Base-by-base conservation (phyloP, 176 grass and related monocot genomes). In the Poa pratensis region DNA sequence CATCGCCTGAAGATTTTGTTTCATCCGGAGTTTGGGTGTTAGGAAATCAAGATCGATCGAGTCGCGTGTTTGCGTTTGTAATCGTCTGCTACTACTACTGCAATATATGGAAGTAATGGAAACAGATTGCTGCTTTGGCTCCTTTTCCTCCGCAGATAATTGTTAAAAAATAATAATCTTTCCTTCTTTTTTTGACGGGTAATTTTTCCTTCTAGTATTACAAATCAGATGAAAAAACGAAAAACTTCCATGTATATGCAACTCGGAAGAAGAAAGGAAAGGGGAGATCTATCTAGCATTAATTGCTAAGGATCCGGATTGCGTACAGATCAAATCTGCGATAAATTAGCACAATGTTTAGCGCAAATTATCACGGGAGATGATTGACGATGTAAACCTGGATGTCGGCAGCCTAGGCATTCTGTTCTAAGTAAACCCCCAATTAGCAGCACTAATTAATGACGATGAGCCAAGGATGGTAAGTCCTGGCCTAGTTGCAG, bases 1-100 rank as follows among this genome's bases (percentile, higher is more conserved):
- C 87, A 82, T 97, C 84, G 88, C 95, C 34, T 97, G 84, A 97
- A 65, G 62, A 23, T 45, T 13, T 63, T 20, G 43, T 49, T 37
- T 75, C 80, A 4, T 69, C 7, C 10, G 9, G 52, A 42, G 52
- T 76, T 71, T 61, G 74, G 19, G 15, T 24, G 79, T 24, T 72
- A 54, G 84, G 9, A 72, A 79, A 50, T 24, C 17, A 79, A 74
- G 45, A 74, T 51, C 45, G 23, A 49, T 19, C 24, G 45, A 18
- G 71, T 28, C 26, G 71, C 51, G 71, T 45, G 71, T 45, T 43
- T 19, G 24, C 65, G 43, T 51, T n/a, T 88, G 85, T 91, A 91
- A 81, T 83, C 80, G 62, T 85, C 30, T 83, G 34, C 69, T 87
- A 58, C 71, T 74, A 6, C 67, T 71, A 0, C 70, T 73, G 18